Conservation (phyloP, 352 stramenopile species). For the Phytophthora palmivora region DNA sequence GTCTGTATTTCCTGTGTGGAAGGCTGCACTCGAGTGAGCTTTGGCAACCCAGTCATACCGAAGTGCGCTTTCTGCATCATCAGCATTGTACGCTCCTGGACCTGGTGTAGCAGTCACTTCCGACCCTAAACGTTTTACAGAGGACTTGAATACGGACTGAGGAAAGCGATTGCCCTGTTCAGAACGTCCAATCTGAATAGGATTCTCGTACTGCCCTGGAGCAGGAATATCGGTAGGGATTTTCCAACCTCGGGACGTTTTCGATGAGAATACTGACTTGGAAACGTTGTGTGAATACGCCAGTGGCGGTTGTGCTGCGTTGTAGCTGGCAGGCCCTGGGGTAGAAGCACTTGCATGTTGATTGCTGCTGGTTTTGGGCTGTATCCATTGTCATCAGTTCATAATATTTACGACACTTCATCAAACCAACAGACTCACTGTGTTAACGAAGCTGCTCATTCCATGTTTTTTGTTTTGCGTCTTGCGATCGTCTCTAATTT, state of each 20-base stretch:
- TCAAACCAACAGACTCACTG: conserved; percentile 38
- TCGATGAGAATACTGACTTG: conserved; percentile 70
- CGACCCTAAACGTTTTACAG: conserved; percentile 56
- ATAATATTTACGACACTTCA: too few relatives aligned
- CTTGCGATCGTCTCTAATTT: conserved; percentile 50
- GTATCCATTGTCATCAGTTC: too few relatives aligned
- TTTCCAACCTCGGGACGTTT: conserved; percentile 61
- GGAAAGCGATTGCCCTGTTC: conserved; percentile 28
- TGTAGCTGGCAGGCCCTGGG: conserved; percentile 66
- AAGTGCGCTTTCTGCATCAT: conserved; percentile 68
- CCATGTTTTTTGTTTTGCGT: conserved; percentile 72
- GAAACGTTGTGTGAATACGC: conserved; percentile 61
- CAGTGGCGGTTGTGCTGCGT: conserved; percentile 45
- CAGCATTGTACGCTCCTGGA: conserved; percentile 71
- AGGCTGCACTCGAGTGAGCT: conserved; percentile 68
- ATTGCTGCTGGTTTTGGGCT: conserved; percentile 46
- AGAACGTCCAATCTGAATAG: conserved; percentile 50
- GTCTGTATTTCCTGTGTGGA: conserved; percentile 58
- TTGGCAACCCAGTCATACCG: conserved; percentile 71
- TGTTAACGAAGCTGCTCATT: conserved; percentile 70
- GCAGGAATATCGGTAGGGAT: conserved; percentile 53
- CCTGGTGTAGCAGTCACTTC: conserved; percentile 48
- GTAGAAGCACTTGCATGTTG: conserved; percentile 27
- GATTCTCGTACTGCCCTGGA: conserved; percentile 78
- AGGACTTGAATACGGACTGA: conserved; percentile 75